A percentile compares a stretch with the other conserved stretches of the same genome.
phyloP scores from a whole-genome alignment of 805 yeast genomes.

The Saccharomycopsis oosterbeekiorum region DNA sequence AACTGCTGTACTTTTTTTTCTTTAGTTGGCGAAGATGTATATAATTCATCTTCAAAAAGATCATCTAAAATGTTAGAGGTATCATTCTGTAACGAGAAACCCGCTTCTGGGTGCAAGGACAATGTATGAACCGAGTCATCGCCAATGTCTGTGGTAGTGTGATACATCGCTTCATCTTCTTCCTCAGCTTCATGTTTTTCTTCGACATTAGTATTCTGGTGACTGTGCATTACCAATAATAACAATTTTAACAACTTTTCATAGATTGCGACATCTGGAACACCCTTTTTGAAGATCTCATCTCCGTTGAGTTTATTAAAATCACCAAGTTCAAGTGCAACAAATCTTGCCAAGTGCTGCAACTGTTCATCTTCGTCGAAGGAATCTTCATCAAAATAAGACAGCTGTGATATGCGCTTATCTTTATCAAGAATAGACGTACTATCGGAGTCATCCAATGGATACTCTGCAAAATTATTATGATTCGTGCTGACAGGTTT shows the following conservation, averaged over 20 bases:
- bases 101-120: slow-evolving; percentile 12
- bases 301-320: slow-evolving; percentile 4
- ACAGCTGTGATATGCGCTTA: not conserved
- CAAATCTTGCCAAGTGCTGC: slow-evolving; percentile 5
- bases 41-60: not conserved
- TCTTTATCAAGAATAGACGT: not conserved
- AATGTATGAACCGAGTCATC: slow-evolving; percentile 15
- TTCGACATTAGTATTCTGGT: not conserved
- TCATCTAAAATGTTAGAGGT: not conserved
- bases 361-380: slow-evolving; percentile 8
- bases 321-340: slow-evolving; percentile 11
- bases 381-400: not conserved
- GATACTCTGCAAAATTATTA: not conserved
- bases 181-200: not conserved
- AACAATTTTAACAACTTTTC: slow-evolving; percentile 21
- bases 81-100: slow-evolving; percentile 2
- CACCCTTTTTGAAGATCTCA: slow-evolving; percentile 4
- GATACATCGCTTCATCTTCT: slow-evolving; percentile 1
- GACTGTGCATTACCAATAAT: slow-evolving; percentile 4
- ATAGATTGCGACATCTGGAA: slow-evolving; percentile 18
- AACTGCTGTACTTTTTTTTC: not conserved
- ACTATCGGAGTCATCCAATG: not conserved
- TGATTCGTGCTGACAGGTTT: not conserved
- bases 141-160: slow-evolving; percentile 15
- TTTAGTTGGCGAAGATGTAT: not conserved